Evolutionary conservation across 805 yeast species (phyloP).

Genomic region (Lachancea quebecensis): DNA sequence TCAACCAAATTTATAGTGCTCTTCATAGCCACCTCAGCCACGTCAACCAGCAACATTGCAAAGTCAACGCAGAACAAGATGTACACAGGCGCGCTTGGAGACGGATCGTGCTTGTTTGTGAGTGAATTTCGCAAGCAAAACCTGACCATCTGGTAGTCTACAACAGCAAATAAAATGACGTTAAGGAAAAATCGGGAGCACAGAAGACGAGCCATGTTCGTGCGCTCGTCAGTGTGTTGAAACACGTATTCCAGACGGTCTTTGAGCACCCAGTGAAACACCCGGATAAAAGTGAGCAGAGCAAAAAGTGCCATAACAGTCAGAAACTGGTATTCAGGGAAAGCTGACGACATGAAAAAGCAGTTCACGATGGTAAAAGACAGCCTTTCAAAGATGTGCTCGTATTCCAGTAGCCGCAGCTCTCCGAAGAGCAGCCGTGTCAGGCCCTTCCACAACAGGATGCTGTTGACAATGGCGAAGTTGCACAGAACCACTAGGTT

Average conservation of each 20-base stretch:
- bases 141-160: constrained; percentile 49
- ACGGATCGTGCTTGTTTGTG: constrained; percentile 31
- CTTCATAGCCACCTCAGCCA: constrained; percentile 29
- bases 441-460: constrained; percentile 40
- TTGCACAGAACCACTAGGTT: constrained; percentile 37
- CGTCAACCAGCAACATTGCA: constrained; percentile 52
- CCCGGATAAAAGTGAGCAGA: constrained; percentile 46
- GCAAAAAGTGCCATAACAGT: constrained; percentile 36
- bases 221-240: constrained; percentile 36
- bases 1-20: constrained; percentile 44
- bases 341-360: constrained; percentile 49
- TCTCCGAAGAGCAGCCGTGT: constrained; percentile 63
- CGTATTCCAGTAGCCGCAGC: constrained; percentile 65
- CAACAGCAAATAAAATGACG: constrained; percentile 36
- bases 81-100: constrained; percentile 44
- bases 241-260: constrained; percentile 43
- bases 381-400: constrained; percentile 60
- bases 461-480: constrained; percentile 36
- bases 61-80: constrained; percentile 72
- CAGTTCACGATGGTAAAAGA: constrained; percentile 61
- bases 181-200: constrained; percentile 40
- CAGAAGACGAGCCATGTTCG: constrained; percentile 27
- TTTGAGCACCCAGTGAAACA: constrained; percentile 67
- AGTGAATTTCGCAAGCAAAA: constrained; percentile 39
- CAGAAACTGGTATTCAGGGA: constrained; percentile 41